Conservation (phyloP, 2,329 filamentous ascomycete species). For the Hypoxylon sp. region DNA sequence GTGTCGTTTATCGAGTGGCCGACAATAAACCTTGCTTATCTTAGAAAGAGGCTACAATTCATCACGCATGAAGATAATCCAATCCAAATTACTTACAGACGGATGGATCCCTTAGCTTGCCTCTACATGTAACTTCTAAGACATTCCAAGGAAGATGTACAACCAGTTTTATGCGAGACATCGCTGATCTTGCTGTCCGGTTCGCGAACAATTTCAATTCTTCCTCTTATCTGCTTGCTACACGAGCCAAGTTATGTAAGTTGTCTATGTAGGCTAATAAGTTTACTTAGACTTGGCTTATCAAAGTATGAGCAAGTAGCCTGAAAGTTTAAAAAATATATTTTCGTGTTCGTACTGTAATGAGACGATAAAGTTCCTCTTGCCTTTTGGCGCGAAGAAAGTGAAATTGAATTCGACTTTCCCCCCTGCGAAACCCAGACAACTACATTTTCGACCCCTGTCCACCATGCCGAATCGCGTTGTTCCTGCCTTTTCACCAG, state of each 20-base stretch:
- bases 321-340: not conserved
- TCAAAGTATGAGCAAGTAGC: slow-evolving; percentile 14
- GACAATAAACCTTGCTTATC: slow-evolving; percentile 23
- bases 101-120: slow-evolving; percentile 35
- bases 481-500: slow-evolving; percentile 44
- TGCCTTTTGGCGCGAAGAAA: slow-evolving; percentile 20
- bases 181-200: slow-evolving; percentile 38
- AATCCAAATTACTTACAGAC: slow-evolving; percentile 46
- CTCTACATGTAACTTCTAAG: slow-evolving; percentile 34
- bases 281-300: slow-evolving; percentile 10
- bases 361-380: slow-evolving; percentile 14
- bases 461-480: slow-evolving; percentile 36
- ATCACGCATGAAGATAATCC: slow-evolving; percentile 57
- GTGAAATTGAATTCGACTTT: slow-evolving; percentile 27
- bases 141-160: slow-evolving; percentile 39
- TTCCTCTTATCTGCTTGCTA: slow-evolving; percentile 1
- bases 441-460: slow-evolving; percentile 41
- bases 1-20: slow-evolving; percentile 19
- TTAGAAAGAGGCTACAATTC: slow-evolving; percentile 51
- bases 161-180: slow-evolving; percentile 48
- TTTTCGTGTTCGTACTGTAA: slow-evolving; percentile 9
- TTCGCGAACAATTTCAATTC: slow-evolving; percentile 21
- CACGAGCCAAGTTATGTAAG: slow-evolving; percentile 7
- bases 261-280: slow-evolving; percentile 1
- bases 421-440: slow-evolving; percentile 43